Percentiles rank a stretch among this genome's conserved stretches.
phyloP scores from a whole-genome alignment of 352 stramenopile species.

The Phytopythium mirpurense region DNA sequence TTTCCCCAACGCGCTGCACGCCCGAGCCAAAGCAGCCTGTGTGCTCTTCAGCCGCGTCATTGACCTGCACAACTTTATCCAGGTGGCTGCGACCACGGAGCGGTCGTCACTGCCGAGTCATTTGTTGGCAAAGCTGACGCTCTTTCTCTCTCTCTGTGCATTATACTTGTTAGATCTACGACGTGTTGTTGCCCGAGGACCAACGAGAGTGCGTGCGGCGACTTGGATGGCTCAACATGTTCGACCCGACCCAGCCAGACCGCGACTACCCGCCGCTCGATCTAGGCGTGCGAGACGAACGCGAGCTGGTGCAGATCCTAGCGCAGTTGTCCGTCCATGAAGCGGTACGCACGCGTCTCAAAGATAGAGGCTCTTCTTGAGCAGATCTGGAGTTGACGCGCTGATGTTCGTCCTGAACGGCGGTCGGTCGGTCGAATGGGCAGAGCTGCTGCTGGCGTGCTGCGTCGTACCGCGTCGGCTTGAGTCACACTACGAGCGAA shows the following conservation, averaged over 20 bases:
- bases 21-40: slow-evolving; percentile 46
- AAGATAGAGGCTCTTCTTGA: no score
- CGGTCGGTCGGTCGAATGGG: background rate
- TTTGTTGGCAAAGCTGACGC: no score
- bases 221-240: slow-evolving; percentile 83
- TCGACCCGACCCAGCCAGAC: slow-evolving; percentile 76
- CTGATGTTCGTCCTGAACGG: no score
- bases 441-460: slow-evolving; percentile 18
- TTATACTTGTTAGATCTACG: slow-evolving; percentile 32
- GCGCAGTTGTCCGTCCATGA: slow-evolving; percentile 67
- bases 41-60: slow-evolving; percentile 60
- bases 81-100: slow-evolving; percentile 17
- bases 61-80: slow-evolving; percentile 71
- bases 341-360: slow-evolving; percentile 22
- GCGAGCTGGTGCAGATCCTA: slow-evolving; percentile 73
- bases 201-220: slow-evolving; percentile 53
- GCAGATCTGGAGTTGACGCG: no score
- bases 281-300: slow-evolving; percentile 65
- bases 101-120: no score
- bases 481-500: background rate
- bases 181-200: slow-evolving; percentile 39
- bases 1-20: slow-evolving; percentile 43
- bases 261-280: slow-evolving; percentile 66
- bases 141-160: no score
- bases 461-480: slow-evolving; percentile 18